Conservation (phyloP, 495 filamentous ascomycete genomes). For the Bacidia rubella region DNA sequence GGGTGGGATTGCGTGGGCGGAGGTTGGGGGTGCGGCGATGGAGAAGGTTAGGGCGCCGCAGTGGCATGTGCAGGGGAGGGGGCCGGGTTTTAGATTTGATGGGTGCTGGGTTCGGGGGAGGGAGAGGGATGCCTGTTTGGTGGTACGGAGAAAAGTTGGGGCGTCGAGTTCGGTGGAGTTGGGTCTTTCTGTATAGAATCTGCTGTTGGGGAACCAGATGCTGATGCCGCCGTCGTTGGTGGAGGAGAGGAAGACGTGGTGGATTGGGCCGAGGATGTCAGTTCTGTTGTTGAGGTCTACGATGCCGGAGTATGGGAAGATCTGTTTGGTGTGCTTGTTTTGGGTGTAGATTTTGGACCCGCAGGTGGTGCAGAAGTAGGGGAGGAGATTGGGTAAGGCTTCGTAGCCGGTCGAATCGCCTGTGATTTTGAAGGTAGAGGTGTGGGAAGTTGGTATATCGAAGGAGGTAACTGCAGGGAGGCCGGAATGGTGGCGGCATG, state of each 20-base stretch:
- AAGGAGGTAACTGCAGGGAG: constrained; percentile 40
- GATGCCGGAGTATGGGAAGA: constrained; percentile 31
- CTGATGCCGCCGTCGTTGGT: constrained; percentile 46
- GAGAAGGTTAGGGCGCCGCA: constrained; percentile 36
- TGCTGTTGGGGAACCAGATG: constrained; percentile 9
- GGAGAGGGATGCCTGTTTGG: not conserved
- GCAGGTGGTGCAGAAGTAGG: constrained; percentile 58
- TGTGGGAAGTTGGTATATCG: constrained; percentile 26
- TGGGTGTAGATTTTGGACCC: constrained; percentile 45
- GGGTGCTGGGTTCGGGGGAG: not conserved
- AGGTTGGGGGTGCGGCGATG: constrained; percentile 23
- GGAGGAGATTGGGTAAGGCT: constrained; percentile 32
- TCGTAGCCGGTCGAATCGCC: constrained; percentile 34
- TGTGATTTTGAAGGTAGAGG: constrained; percentile 19
- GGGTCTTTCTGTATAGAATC: constrained; percentile 14
- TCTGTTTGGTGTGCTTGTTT: constrained; percentile 19
- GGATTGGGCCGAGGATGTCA: constrained; percentile 22
- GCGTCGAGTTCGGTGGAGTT: not conserved
- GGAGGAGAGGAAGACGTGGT: constrained; percentile 36
- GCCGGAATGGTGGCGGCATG: constrained; percentile 47
- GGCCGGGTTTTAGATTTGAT: not conserved
- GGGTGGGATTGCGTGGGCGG: not conserved
- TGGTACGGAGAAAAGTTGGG: not conserved
- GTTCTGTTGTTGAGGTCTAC: constrained; percentile 24
- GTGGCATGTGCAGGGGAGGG: constrained; percentile 28